Evolutionary conservation across 148 eudicot genomes (phyloP).

Genomic region (Amaranthus cruentus): DNA sequence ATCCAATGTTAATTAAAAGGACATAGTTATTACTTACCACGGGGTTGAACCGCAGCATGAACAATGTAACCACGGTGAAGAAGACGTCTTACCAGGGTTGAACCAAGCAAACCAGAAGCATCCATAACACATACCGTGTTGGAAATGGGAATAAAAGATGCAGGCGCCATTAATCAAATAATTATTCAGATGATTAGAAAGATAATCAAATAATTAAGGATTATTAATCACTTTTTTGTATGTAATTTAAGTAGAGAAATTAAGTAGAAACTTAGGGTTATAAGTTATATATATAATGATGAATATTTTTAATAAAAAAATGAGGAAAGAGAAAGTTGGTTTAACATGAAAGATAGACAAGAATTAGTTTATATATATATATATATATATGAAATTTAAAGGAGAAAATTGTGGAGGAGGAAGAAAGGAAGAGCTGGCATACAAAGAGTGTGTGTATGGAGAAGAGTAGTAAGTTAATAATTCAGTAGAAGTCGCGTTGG

Average conservation of each 20-base stretch:
- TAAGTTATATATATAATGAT: background rate
- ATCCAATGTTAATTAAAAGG: background rate
- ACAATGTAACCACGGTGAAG: slow-evolving; percentile 65
- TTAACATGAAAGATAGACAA: slow-evolving; percentile 8
- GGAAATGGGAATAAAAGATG: slow-evolving; percentile 27
- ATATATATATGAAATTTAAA: background rate
- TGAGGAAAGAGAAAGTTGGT: slow-evolving; percentile 6
- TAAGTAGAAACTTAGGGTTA: background rate
- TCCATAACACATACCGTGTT: slow-evolving; percentile 81
- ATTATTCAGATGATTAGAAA: background rate
- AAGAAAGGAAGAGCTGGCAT: slow-evolving; percentile 31
- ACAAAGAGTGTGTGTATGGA: slow-evolving; percentile 43
- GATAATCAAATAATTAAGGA: background rate
- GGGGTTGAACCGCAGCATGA: slow-evolving; percentile 54
- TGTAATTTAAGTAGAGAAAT: slow-evolving; percentile 8
- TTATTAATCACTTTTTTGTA: slow-evolving; percentile 3
- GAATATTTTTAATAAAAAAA: background rate
- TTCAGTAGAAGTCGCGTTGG: slow-evolving; percentile 1
- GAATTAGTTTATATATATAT: background rate
- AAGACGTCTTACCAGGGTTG: slow-evolving; percentile 54
- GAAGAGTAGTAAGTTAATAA: slow-evolving; percentile 14
- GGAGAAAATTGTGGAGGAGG: slow-evolving; percentile 1
- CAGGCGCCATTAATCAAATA: slow-evolving; percentile 33
- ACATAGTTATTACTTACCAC: slow-evolving; percentile 22
- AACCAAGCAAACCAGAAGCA: slow-evolving; percentile 63